Conservation (phyloP, 768 basidiomycete genomes). For the Melanogaster broomeanus region DNA sequence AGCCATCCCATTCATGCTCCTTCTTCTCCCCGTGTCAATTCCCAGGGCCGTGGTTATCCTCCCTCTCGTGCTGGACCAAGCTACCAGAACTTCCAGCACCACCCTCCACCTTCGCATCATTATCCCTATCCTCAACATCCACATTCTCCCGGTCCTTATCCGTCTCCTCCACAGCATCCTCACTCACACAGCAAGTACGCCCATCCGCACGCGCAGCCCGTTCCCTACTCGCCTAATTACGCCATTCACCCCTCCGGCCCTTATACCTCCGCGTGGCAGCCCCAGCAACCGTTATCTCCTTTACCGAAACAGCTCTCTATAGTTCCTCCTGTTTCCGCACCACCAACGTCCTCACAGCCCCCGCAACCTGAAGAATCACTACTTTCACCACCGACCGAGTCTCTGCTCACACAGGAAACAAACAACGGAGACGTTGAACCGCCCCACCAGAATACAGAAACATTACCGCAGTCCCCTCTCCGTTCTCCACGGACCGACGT, state of each 20-base stretch:
- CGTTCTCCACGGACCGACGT: constrained; percentile 5
- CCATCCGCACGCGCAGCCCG: constrained; percentile 37
- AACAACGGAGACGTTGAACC: neutral
- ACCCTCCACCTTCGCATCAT: constrained; percentile 29
- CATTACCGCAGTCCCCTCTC: constrained; percentile 25
- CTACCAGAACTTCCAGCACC: constrained; percentile 39
- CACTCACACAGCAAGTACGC: constrained; percentile 35
- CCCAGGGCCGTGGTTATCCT: constrained; percentile 36
- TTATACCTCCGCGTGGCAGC: constrained; percentile 47
- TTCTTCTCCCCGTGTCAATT: constrained; percentile 38
- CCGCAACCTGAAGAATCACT: neutral
- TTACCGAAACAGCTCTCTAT: constrained; percentile 66
- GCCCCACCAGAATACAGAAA: constrained; percentile 6
- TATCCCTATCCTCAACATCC: constrained; percentile 34
- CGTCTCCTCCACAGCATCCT: constrained; percentile 17
- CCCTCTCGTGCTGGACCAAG: constrained; percentile 39
- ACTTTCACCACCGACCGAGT: neutral
- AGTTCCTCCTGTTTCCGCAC: constrained; percentile 32
- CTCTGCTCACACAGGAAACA: constrained; percentile 3
- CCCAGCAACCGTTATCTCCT: constrained; percentile 52
- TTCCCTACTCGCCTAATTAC: constrained; percentile 35
- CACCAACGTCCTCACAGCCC: constrained; percentile 3
- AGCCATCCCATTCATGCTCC: constrained; percentile 36
- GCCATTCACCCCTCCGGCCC: constrained; percentile 23
- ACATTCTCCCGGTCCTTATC: constrained; percentile 28